Percentiles rank a stretch among this genome's conserved stretches.
Conservation (phyloP, 2,329 filamentous ascomycete genomes). For the Ophiosphaerella korrae region DNA sequence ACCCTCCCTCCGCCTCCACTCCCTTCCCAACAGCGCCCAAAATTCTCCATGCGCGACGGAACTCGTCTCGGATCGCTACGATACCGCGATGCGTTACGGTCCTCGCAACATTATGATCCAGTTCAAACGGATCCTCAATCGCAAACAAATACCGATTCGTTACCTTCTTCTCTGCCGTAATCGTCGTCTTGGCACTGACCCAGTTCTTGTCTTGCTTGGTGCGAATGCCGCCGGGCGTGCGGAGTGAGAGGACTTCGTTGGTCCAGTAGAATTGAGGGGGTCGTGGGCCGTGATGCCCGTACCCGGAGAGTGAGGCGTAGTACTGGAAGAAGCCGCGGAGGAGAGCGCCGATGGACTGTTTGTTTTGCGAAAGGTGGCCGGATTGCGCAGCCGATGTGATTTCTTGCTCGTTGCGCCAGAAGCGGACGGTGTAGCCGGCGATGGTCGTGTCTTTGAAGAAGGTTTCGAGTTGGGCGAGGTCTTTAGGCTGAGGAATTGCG, state of each 20-base stretch:
- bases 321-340: conserved; percentile 88
- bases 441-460: conserved; percentile 54
- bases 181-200: conserved; percentile 76
- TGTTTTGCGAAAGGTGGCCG: conserved; percentile 69
- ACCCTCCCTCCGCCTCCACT: conserved; percentile 34
- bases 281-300: conserved; percentile 24
- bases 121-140: conserved; percentile 90
- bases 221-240: conserved; percentile 71
- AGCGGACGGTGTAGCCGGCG: conserved; percentile 72
- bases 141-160: conserved; percentile 83
- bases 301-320: conserved; percentile 64
- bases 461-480: conserved; percentile 34
- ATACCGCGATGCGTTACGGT: conserved; percentile 86
- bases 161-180: conserved; percentile 69
- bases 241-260: conserved; percentile 76
- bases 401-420: conserved; percentile 76
- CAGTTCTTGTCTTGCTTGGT: conserved; percentile 81
- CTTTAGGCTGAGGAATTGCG: conserved; percentile 43
- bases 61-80: conserved; percentile 81
- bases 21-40: conserved; percentile 34
- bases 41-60: conserved; percentile 77
- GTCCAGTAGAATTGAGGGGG: conserved; percentile 77
- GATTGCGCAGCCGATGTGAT: conserved; percentile 65
- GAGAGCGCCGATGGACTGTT: conserved; percentile 70
- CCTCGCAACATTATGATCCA: conserved; percentile 84